These are phyloP conservation scores for Eremochloa ophiuroides DNA, from an alignment of 176 grass and related monocot species.

Conservation along the genomic window DNA sequence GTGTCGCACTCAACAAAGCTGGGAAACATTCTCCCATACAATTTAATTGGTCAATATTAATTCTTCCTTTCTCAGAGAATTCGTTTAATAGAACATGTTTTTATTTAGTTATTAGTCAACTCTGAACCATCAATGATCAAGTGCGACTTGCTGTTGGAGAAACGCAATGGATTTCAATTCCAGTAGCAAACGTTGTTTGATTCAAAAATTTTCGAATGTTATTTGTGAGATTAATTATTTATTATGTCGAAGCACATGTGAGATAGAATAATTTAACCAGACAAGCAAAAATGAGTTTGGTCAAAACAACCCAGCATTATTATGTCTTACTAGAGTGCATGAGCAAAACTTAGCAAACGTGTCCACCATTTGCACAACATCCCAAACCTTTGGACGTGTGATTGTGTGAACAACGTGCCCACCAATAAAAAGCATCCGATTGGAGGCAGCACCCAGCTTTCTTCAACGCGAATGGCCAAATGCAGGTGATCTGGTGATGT, in stretches of 20 bases:
- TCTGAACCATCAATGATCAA: slow-evolving; percentile 3
- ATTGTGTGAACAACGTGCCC: not conserved
- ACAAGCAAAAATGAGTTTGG: not conserved
- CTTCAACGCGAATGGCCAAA: not conserved
- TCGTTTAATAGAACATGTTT: not conserved
- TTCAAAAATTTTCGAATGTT: not conserved
- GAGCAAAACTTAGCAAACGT: not conserved
- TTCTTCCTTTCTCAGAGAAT: not conserved
- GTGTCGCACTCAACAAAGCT: slow-evolving; percentile 9
- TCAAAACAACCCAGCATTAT: not conserved
- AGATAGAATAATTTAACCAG: not conserved
- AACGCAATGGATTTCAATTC: not conserved
- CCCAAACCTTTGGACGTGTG: slow-evolving; percentile 4
- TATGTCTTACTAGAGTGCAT: not conserved
- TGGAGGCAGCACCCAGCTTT: not conserved
- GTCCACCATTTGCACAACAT: not conserved
- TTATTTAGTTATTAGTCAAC: not conserved
- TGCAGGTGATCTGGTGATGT: not conserved
- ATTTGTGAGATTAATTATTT: not conserved
- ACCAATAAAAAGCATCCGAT: slow-evolving; percentile 10
- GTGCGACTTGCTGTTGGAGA: not conserved
- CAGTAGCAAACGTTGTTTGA: not conserved
- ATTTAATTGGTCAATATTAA: not conserved
- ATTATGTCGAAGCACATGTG: not conserved
- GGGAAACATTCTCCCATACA: not conserved